Percentiles rank a stretch among this genome's conserved stretches.
These are phyloP conservation scores for Osmanthus fragrans DNA, from an alignment of 257 asterid genomes.

Conservation along the genomic window DNA sequence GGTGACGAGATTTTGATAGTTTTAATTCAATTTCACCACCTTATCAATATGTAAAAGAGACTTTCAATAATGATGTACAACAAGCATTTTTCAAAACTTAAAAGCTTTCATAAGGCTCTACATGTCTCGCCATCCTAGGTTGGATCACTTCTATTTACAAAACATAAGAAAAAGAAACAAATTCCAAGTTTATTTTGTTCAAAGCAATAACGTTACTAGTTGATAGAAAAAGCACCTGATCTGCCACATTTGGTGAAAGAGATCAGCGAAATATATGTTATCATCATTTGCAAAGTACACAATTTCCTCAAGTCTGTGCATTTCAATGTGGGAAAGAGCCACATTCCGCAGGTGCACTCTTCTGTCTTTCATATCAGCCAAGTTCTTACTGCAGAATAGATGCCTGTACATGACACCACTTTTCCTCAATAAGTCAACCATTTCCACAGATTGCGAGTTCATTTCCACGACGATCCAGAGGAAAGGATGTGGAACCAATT, in stretches of 20 bases:
- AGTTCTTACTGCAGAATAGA: conserved; percentile 52
- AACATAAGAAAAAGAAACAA: conserved; percentile 4
- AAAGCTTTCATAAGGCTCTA: not conserved
- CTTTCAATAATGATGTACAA: no score
- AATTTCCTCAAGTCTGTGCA: conserved; percentile 71
- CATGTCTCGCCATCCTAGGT: not conserved
- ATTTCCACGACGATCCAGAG: conserved; percentile 84
- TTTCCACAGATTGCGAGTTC: conserved; percentile 55
- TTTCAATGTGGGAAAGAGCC: conserved; percentile 74
- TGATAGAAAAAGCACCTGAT: conserved; percentile 48
- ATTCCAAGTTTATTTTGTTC: not conserved
- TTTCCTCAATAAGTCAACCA: conserved; percentile 65
- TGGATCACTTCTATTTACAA: not conserved
- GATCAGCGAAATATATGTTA: conserved; percentile 47
- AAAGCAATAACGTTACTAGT: not conserved
- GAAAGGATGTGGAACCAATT: conserved; percentile 58
- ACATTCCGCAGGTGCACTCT: conserved; percentile 51
- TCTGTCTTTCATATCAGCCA: conserved; percentile 40
- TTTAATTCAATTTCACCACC: no score
- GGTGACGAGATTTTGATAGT: no score
- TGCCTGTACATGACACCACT: conserved; percentile 71
- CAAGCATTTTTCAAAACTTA: not conserved
- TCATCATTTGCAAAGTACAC: conserved; percentile 72
- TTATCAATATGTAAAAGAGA: no score
- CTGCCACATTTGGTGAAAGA: conserved; percentile 66